These are phyloP conservation scores for Chlorencoelia australis DNA, from an alignment of 2,329 filamentous ascomycete genomes.

Conservation along the genomic window DNA sequence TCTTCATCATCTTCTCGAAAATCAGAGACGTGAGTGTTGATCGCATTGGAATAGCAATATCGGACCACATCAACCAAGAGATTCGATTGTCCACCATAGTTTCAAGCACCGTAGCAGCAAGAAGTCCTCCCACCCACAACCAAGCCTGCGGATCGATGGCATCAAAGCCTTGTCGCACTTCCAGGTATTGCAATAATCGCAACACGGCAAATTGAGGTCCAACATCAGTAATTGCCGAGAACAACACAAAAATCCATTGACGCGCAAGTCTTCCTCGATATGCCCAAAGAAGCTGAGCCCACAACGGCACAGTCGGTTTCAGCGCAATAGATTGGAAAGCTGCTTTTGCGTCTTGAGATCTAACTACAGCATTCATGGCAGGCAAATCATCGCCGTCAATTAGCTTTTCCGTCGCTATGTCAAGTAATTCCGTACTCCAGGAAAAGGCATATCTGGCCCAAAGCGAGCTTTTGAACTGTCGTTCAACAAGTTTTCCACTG, in stretches of 20 bases:
- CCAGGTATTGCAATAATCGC: slow-evolving; percentile 14
- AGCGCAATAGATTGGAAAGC: slow-evolving; percentile 39
- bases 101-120: slow-evolving; percentile 8
- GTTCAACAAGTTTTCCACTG: slow-evolving; percentile 47
- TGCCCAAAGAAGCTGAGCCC: slow-evolving; percentile 35
- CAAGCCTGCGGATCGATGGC: slow-evolving; percentile 11
- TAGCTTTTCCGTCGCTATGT: slow-evolving; percentile 43
- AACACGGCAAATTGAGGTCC: slow-evolving; percentile 17
- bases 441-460: slow-evolving; percentile 52
- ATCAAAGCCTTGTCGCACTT: slow-evolving; percentile 11
- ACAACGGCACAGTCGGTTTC: slow-evolving; percentile 39
- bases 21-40: slow-evolving; percentile 60
- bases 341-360: slow-evolving; percentile 37
- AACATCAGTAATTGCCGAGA: slow-evolving; percentile 13
- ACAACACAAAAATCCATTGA: slow-evolving; percentile 35
- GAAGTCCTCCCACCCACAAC: slow-evolving; percentile 13
- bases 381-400: slow-evolving; percentile 54
- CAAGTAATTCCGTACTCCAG: slow-evolving; percentile 49
- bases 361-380: slow-evolving; percentile 43
- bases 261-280: background rate
- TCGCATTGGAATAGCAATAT: slow-evolving; percentile 40
- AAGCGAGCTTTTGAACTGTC: slow-evolving; percentile 49
- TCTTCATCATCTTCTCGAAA: slow-evolving; percentile 63
- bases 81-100: slow-evolving; percentile 14
- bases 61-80: slow-evolving; percentile 14